Percentiles rank a stretch among this genome's conserved stretches.
phyloP scores from a whole-genome alignment of 768 basidiomycete genomes.

The Boletus speciosus region DNA sequence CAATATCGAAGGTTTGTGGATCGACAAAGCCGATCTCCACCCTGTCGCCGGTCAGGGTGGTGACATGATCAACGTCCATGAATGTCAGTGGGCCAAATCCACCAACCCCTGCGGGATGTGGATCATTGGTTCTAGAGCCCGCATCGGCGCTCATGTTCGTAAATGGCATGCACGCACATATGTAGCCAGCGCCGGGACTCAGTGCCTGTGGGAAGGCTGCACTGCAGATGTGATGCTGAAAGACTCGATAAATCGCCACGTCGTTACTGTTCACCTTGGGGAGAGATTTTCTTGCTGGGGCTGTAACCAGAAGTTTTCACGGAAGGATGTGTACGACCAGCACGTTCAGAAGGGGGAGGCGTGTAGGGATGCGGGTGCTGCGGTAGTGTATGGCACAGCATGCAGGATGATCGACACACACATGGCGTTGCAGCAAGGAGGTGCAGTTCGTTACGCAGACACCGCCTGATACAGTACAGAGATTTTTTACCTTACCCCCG shows the following conservation, averaged over 20 bases:
- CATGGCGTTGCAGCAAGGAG: neutral
- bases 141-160: conserved; percentile 1
- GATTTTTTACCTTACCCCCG: too few species aligned
- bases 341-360: neutral
- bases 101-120: conserved; percentile 7
- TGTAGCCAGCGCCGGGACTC: neutral
- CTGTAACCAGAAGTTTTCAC: neutral
- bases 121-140: conserved; percentile 2
- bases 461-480: too few species aligned
- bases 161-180: neutral
- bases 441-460: neutral
- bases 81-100: conserved; percentile 6
- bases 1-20: neutral
- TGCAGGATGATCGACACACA: neutral
- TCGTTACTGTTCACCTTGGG: conserved; percentile 1
- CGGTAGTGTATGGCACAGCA: neutral
- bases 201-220: conserved; percentile 8
- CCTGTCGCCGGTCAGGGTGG: neutral
- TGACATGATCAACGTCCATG: neutral
- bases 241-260: conserved; percentile 3
- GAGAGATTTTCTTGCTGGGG: conserved; percentile 5
- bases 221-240: neutral
- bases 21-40: conserved; percentile 7
- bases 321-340: conserved; percentile 5
- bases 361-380: neutral